A percentile compares a stretch with the other conserved stretches of the same genome.
These are phyloP conservation scores for Nothopassalora personata DNA, from an alignment of 2,329 filamentous ascomycete genomes.

Conservation along the genomic window DNA sequence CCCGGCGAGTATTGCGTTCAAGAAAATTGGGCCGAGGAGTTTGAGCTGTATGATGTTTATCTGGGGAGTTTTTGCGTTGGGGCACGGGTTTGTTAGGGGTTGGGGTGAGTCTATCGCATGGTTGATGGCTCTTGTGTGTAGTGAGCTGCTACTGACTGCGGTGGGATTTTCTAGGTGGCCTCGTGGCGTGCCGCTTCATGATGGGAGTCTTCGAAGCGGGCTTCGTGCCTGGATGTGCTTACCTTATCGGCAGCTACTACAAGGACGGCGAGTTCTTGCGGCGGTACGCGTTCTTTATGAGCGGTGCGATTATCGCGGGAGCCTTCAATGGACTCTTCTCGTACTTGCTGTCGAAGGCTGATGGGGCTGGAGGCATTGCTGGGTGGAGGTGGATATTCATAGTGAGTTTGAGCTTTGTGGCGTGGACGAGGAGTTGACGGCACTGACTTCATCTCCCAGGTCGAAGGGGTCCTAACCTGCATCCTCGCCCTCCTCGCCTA, in stretches of 20 bases:
- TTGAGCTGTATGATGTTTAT: conserved; percentile 36
- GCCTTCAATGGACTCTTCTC: conserved; percentile 18
- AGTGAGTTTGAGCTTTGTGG: neutral
- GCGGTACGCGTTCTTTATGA: conserved; percentile 33
- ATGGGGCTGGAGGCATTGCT: conserved; percentile 26
- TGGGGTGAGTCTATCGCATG: conserved; percentile 11
- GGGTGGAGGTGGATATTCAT: conserved; percentile 6
- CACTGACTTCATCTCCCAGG: neutral
- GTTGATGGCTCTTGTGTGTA: too few relatives aligned
- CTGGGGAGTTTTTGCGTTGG: conserved; percentile 37
- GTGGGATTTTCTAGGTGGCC: conserved; percentile 6
- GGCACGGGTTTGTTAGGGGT: conserved; percentile 32
- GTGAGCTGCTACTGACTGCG: too few relatives aligned
- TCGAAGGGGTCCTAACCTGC: conserved; percentile 26
- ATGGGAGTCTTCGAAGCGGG: conserved; percentile 36
- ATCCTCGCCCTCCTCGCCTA: conserved; percentile 62
- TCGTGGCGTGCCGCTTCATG: conserved; percentile 32
- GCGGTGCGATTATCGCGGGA: conserved; percentile 25
- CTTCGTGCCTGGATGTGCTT: conserved; percentile 35
- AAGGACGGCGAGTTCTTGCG: conserved; percentile 36
- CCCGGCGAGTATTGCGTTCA: conserved; percentile 43
- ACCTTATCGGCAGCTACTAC: conserved; percentile 35
- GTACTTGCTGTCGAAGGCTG: conserved; percentile 29
- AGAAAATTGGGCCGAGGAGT: conserved; percentile 59
- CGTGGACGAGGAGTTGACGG: too few relatives aligned